Base-by-base conservation (phyloP, 768 basidiomycete species). In the Lactifluus piperatus region DNA sequence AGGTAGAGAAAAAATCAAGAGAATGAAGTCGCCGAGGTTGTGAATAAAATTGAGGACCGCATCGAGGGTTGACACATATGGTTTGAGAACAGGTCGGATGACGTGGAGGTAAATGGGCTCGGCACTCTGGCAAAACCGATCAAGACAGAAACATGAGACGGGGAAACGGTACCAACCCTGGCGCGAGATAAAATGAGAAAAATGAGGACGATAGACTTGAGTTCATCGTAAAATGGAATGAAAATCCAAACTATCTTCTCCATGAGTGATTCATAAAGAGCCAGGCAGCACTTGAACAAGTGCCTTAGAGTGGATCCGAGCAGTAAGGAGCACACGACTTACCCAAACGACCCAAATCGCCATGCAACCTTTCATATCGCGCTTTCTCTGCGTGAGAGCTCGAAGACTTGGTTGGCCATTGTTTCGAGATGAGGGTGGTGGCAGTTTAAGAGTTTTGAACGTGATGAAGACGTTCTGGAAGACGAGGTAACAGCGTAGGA, bases 261-360 rank as follows among this genome's bases (percentile, higher is more conserved):
- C 24, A 81, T 69, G 22, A 80, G 75, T 44, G 82, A 77, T 70
- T 92, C 91, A 61, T 88, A 86, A 29, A 76, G 72, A 24, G 81
- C 76, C 66, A 86, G 79, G 67, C 83, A 88, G 66, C 80, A 83
- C 88, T 91, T 64, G 8, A 24, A n/a, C n/a, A 46, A 36, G 56
- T 61, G 57, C 29, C 62, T 59, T 37, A 30, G 50, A 66, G 57
- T 64, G 65, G 56, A 39, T 37, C 54, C 45, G 52, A 16, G 54
- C 29, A 30, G 24, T 47, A 43, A 44, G 32, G 47, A 24, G 51
- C 56, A 43, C 47, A 30, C 44, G 53, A 71, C 75, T 72, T 73
- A 89, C 91, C 87, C 88, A 93, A 62, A 93, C 83, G 44, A 89
- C 77, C 91, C 91, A 93, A 14, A 92, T 81, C 37, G 88, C 82